Conservation (phyloP, 2,329 filamentous ascomycete genomes). For the Catunica adiposa region DNA sequence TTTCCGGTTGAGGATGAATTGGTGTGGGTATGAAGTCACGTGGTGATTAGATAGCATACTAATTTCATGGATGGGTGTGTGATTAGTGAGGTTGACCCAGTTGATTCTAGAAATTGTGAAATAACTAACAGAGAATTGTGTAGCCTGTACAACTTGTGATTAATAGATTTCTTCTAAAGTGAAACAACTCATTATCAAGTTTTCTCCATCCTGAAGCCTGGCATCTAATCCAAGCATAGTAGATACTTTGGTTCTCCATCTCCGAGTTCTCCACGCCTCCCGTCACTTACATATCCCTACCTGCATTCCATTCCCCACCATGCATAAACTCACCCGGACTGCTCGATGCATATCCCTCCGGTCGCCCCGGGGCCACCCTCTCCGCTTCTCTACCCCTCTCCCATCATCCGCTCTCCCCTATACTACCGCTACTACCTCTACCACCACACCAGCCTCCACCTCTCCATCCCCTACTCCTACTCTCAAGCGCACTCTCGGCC, state of each 20-base stretch:
- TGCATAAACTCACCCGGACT: neutral
- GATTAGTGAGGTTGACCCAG: neutral
- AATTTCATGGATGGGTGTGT: too few species aligned
- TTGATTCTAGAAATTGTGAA: neutral
- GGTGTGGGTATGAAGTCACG: neutral
- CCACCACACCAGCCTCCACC: neutral
- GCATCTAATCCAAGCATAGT: neutral
- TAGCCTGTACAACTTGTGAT: too few species aligned
- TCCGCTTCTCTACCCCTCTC: neutral
- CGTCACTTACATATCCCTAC: neutral
- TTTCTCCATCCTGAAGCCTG: too few species aligned
- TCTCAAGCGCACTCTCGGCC: conserved; percentile 5
- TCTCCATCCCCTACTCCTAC: neutral
- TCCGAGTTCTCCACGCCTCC: neutral
- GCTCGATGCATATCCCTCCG: neutral
- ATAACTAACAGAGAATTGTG: too few species aligned
- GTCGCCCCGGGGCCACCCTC: neutral
- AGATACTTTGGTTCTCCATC: neutral
- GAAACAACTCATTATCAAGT: too few species aligned
- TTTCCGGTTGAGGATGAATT: neutral
- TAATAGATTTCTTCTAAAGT: too few species aligned
- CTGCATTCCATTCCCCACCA: neutral
- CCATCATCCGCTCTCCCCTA: neutral
- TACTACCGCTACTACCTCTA: neutral
- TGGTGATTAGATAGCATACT: conserved; percentile 9